Percentiles rank a stretch among this genome's conserved stretches.
Evolutionary conservation across 2,329 filamentous ascomycete species (phyloP).

Genomic region (Amauroascus niger): DNA sequence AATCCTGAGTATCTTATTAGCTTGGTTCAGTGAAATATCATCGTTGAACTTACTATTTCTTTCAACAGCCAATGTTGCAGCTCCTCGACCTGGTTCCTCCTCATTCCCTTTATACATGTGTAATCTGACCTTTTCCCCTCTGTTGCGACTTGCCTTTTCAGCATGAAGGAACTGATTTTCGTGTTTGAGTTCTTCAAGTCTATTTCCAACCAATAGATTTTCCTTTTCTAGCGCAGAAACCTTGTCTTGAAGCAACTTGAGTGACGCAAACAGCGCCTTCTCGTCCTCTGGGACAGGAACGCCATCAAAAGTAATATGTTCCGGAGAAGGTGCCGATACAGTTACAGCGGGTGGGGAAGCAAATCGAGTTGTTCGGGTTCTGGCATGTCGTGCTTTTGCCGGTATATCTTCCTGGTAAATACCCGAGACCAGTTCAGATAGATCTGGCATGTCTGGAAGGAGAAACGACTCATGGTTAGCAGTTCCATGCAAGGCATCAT

Average conservation of each 20-base stretch:
- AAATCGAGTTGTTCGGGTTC: slow-evolving; percentile 45
- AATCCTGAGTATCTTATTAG: slow-evolving; percentile 33
- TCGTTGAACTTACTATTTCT: slow-evolving; percentile 30
- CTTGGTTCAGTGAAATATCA: slow-evolving; percentile 23
- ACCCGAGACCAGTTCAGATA: slow-evolving; percentile 53
- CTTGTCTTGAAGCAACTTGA: slow-evolving; percentile 50
- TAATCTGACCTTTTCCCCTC: slow-evolving; percentile 30
- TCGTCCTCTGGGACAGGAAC: slow-evolving; percentile 53
- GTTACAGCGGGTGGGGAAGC: slow-evolving; percentile 37
- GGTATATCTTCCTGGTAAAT: slow-evolving; percentile 32
- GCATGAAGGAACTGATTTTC: slow-evolving; percentile 44
- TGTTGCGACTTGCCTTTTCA: slow-evolving; percentile 29
- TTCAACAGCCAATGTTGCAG: slow-evolving; percentile 27
- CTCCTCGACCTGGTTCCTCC: slow-evolving; percentile 30
- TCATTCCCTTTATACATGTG: slow-evolving; percentile 37
- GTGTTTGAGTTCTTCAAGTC: slow-evolving; percentile 43
- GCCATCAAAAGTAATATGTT: slow-evolving; percentile 43
- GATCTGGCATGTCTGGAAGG: slow-evolving; percentile 51
- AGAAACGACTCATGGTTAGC: slow-evolving; percentile 51
- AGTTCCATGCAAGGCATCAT: slow-evolving; percentile 28
- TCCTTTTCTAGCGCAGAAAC: slow-evolving; percentile 48
- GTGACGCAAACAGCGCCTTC: slow-evolving; percentile 52
- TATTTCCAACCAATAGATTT: slow-evolving; percentile 43
- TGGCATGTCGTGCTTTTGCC: slow-evolving; percentile 35
- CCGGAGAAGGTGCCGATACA: slow-evolving; percentile 22